Evolutionary conservation across 129 eudicot species (phyloP).

Genomic region (Escallonia herrerae): DNA sequence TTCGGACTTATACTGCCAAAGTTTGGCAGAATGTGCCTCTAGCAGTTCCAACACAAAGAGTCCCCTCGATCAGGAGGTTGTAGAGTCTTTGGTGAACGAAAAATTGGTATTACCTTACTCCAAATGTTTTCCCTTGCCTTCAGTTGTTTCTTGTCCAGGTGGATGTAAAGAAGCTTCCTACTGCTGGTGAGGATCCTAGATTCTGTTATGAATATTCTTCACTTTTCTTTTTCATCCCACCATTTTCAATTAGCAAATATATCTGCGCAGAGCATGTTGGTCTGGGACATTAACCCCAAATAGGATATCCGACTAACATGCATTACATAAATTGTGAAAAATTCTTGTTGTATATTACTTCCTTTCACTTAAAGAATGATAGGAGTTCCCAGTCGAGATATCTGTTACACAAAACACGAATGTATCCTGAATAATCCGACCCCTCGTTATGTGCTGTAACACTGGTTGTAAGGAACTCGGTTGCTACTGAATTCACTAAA

Average conservation of each 20-base stretch:
- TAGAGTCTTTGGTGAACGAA: slow-evolving; percentile 58
- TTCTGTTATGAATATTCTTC: slow-evolving; percentile 6
- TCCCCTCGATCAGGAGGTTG: slow-evolving; percentile 41
- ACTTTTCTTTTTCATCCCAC: not conserved
- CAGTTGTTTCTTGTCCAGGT: slow-evolving; percentile 52
- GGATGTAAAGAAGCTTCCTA: slow-evolving; percentile 80
- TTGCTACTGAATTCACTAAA: too few relatives aligned
- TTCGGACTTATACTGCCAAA: slow-evolving; percentile 11
- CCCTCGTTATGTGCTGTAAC: too few relatives aligned
- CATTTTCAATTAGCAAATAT: not conserved
- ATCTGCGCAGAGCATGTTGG: not conserved
- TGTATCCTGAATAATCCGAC: too few relatives aligned
- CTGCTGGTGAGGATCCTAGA: slow-evolving; percentile 58
- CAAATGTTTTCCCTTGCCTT: slow-evolving; percentile 58
- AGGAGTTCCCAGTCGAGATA: too few relatives aligned
- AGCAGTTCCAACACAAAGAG: slow-evolving; percentile 17
- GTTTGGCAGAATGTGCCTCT: slow-evolving; percentile 41
- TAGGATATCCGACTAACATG: too few relatives aligned
- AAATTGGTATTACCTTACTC: slow-evolving; percentile 60
- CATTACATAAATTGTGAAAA: too few relatives aligned
- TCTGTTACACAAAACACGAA: too few relatives aligned
- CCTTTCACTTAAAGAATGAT: too few relatives aligned
- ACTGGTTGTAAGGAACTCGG: too few relatives aligned
- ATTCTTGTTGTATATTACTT: too few relatives aligned
- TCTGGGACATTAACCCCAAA: too few relatives aligned